phyloP scores from a whole-genome alignment of 2,329 filamentous ascomycete species.

The Venturia carpophila region DNA sequence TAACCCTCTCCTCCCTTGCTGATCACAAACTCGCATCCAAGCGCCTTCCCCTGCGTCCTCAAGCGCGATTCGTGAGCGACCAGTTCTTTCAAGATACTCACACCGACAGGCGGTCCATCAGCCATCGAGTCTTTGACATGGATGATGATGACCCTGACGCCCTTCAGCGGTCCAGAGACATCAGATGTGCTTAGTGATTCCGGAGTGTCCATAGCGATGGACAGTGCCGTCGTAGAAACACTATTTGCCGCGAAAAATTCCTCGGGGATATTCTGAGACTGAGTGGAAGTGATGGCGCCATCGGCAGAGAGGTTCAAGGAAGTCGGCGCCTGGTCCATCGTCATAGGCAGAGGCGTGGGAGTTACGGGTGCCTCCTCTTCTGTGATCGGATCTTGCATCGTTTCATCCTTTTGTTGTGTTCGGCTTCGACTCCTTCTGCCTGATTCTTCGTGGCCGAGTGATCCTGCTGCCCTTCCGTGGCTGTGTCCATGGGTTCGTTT shows the following conservation, averaged over 20 bases:
- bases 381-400: conserved; percentile 3
- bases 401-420: conserved; percentile 4
- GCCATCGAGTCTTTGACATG: conserved; percentile 83
- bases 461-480: not conserved
- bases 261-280: not conserved
- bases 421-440: not conserved
- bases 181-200: conserved; percentile 18
- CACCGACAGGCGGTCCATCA: conserved; percentile 58
- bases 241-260: not conserved
- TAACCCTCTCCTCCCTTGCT: conserved; percentile 56
- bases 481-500: not conserved
- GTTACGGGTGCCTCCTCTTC: not conserved
- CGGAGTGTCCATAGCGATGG: not conserved
- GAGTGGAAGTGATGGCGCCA: not conserved
- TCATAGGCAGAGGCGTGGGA: not conserved
- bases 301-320: not conserved
- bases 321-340: conserved; percentile 19
- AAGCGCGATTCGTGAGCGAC: conserved; percentile 49
- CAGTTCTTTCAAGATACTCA: conserved; percentile 64
- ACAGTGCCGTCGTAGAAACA: not conserved
- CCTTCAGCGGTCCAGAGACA: conserved; percentile 48
- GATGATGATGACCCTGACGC: conserved; percentile 77
- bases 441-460: not conserved
- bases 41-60: conserved; percentile 42
- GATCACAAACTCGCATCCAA: conserved; percentile 76